Conservation (phyloP, 2,329 filamentous ascomycete genomes). For the Penicillium fuscoglaucum region DNA sequence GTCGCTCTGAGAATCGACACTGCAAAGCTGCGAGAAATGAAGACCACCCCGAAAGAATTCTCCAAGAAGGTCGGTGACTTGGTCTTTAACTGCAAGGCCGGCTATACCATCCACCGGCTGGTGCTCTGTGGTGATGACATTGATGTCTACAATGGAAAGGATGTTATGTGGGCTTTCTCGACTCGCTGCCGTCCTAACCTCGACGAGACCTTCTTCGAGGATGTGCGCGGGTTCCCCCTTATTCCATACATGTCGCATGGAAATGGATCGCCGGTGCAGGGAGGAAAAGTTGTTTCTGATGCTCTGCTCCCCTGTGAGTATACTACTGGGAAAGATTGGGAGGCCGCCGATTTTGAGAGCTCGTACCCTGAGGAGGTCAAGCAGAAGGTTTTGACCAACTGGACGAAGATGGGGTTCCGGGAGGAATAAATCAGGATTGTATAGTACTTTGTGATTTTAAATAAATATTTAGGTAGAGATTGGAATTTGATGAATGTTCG, state of each 20-base stretch:
- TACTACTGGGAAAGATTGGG: conserved; percentile 36
- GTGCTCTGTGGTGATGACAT: conserved; percentile 53
- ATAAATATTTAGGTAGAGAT: background rate
- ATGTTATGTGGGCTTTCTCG: conserved; percentile 53
- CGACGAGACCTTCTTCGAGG: conserved; percentile 51
- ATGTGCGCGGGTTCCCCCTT: conserved; percentile 47
- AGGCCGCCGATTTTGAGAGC: conserved; percentile 35
- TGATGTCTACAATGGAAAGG: conserved; percentile 47
- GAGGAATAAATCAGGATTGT: conserved; percentile 4
- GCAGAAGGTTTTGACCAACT: conserved; percentile 40
- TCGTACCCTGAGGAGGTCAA: conserved; percentile 45
- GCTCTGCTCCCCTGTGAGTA: conserved; percentile 48
- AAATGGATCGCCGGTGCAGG: conserved; percentile 29
- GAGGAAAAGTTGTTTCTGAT: conserved; percentile 52
- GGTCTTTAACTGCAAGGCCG: conserved; percentile 45
- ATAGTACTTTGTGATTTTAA: background rate
- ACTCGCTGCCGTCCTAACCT: conserved; percentile 49
- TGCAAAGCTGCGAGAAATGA: conserved; percentile 56
- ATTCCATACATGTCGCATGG: conserved; percentile 53
- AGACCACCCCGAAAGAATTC: conserved; percentile 48
- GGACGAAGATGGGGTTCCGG: conserved; percentile 36
- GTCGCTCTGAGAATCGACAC: conserved; percentile 58
- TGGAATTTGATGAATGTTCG: background rate
- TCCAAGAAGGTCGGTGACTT: conserved; percentile 46
- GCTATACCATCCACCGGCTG: conserved; percentile 47